These are phyloP conservation scores for Pichia nakasei DNA, from an alignment of 805 yeast species.

Conservation along the genomic window DNA sequence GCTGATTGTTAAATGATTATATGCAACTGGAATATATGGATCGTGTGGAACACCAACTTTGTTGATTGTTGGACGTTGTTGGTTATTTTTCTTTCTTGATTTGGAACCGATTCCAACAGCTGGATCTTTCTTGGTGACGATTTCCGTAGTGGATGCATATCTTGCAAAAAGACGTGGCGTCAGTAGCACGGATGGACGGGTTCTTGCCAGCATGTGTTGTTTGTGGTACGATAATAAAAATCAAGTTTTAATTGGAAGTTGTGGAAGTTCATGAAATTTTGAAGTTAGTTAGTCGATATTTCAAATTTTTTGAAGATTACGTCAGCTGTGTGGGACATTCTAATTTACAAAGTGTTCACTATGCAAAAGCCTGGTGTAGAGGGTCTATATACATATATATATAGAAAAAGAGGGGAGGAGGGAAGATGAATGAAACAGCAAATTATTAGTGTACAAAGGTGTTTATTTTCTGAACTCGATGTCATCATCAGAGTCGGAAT, in stretches of 20 bases:
- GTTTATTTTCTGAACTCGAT: not conserved
- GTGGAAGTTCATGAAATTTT: too few species aligned
- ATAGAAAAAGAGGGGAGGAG: not conserved
- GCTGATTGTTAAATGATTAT: constrained; percentile 13
- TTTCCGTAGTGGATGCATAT: constrained; percentile 7
- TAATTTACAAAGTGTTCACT: too few species aligned
- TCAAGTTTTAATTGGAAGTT: too few species aligned
- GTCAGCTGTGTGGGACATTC: too few species aligned
- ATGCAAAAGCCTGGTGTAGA: too few species aligned
- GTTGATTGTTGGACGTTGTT: constrained; percentile 25
- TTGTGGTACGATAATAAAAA: too few species aligned
- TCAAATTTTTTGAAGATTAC: too few species aligned
- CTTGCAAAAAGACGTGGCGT: not conserved
- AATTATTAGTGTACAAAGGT: not conserved
- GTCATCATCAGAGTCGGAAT: not conserved
- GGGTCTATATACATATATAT: not conserved
- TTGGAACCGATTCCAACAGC: constrained; percentile 8
- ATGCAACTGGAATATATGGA: constrained; percentile 44
- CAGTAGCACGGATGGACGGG: not conserved
- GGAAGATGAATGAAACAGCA: too few species aligned
- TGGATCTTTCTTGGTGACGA: constrained; percentile 7
- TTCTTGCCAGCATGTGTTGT: constrained; percentile 3
- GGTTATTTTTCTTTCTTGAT: constrained; percentile 11
- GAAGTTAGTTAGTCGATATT: too few species aligned
- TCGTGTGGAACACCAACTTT: constrained; percentile 29